Evolutionary conservation across 179 eudicot genomes (phyloP).

Genomic region (Vitellaria paradoxa): DNA sequence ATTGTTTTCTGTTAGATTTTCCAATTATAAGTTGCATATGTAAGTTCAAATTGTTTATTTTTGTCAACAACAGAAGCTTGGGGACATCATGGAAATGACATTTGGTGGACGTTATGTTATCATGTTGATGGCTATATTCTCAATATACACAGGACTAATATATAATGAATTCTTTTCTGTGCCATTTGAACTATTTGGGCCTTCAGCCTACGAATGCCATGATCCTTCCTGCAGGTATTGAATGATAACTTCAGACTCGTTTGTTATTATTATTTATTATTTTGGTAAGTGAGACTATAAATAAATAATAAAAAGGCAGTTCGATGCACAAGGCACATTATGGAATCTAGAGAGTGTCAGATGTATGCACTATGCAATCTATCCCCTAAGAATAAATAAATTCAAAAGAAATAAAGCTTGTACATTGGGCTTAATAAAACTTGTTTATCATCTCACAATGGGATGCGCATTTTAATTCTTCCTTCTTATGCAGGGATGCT

Average conservation of each 20-base stretch:
- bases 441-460: background rate
- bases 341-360: too few species aligned
- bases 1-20: background rate
- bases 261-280: too few species aligned
- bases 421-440: background rate
- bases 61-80: slow-evolving; percentile 59
- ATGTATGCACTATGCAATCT: too few species aligned
- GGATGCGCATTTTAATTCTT: background rate
- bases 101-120: slow-evolving; percentile 84
- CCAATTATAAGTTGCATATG: background rate
- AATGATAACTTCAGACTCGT: slow-evolving; percentile 5
- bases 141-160: slow-evolving; percentile 80
- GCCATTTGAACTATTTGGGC: slow-evolving; percentile 77
- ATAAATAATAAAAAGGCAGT: too few species aligned
- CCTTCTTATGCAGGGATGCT: slow-evolving; percentile 59
- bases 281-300: too few species aligned
- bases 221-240: slow-evolving; percentile 69
- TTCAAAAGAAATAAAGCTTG: too few species aligned
- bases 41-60: slow-evolving; percentile 10
- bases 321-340: too few species aligned
- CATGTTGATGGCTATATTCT: slow-evolving; percentile 81
- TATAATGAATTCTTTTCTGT: slow-evolving; percentile 88
- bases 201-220: slow-evolving; percentile 76
- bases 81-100: slow-evolving; percentile 79
- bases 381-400: too few species aligned